Base-by-base conservation (phyloP, 768 basidiomycete species). In the Boletus eberwhitei region DNA sequence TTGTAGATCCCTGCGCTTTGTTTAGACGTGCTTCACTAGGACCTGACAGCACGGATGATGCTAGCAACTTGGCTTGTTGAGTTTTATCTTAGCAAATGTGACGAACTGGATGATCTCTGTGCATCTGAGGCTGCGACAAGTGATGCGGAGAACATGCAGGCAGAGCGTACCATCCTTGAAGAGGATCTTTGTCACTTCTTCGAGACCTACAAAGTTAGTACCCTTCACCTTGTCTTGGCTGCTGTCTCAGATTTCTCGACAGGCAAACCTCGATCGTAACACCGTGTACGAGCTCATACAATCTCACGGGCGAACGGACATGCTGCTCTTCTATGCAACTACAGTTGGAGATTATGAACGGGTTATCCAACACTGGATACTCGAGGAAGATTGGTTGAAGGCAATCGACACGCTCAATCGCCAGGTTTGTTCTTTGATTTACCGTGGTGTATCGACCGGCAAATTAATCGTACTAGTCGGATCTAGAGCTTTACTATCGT, bases 51-150 rank as follows among this genome's bases (percentile, higher is more conserved):
- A 69, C 82, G 97, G 38, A 94, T 94, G 88, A 93, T 98, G 86
- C 75, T 99, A 19, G 95, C 97, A 17, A 98, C 94, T 0, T 99
- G 97, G 97, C 84, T 99, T 13, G 88, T 97, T 31, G 97, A 99
- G 71, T 93, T 98, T 59, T 98, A 94, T 67, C 83, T 99, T 16
- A 90, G 90, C 72, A 98, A 97, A 75, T 93, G 91, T 70, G 96
- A 97, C 64, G 92, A 96, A 57, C 75, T 98, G 48, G 97, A 99
- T 65, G 97, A 98, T 65, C 78, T 94, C 17, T 85, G 95, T 26
- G 93, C 93, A 0, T 90, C 95, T 0, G 93, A 94, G 69, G 84
- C 84, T 1, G 78, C 85, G 14, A 83, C 87, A 12, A 84, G 86
- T 48, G 90, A 96, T 59, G 86, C 88, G 16, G 90, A 94, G 48